Evolutionary conservation across 495 filamentous ascomycete genomes (phyloP).

Genomic region (Daldinia bambusicola): DNA sequence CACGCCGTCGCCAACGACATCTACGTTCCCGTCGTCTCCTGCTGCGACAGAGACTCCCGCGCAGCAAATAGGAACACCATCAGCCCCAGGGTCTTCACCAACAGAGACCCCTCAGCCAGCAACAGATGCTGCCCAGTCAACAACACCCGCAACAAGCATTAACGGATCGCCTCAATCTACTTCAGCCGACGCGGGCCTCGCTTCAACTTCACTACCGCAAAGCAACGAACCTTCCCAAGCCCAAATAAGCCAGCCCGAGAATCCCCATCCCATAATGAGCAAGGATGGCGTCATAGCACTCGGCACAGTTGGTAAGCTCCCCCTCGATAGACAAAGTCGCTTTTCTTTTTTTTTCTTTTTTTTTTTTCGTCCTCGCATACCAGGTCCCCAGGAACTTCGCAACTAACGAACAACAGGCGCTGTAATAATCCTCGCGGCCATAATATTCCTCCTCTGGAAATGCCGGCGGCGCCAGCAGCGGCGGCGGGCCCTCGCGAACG

Average conservation of each 20-base stretch:
- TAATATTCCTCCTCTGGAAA: constrained; percentile 29
- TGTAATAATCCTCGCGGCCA: constrained; percentile 20
- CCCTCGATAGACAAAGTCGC: neutral
- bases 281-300: constrained; percentile 33
- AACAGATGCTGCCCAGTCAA: neutral
- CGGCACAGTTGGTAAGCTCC: constrained; percentile 36
- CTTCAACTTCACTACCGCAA: neutral
- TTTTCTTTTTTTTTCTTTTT: too few relatives aligned
- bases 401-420: constrained; percentile 11
- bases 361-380: too few relatives aligned
- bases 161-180: neutral
- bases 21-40: constrained; percentile 14
- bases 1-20: constrained; percentile 31
- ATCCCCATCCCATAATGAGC: constrained; percentile 13
- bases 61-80: neutral
- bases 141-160: constrained; percentile 4
- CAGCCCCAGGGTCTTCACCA: neutral
- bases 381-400: too few relatives aligned
- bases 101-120: neutral
- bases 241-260: constrained; percentile 17
- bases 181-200: neutral
- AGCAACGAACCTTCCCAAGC: constrained; percentile 17
- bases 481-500: neutral
- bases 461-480: constrained; percentile 17
- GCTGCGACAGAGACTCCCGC: neutral